A percentile compares a stretch with the other conserved stretches of the same genome.
These are phyloP conservation scores for Sclerospora graminicola DNA, from an alignment of 352 stramenopile genomes.

Conservation along the genomic window DNA sequence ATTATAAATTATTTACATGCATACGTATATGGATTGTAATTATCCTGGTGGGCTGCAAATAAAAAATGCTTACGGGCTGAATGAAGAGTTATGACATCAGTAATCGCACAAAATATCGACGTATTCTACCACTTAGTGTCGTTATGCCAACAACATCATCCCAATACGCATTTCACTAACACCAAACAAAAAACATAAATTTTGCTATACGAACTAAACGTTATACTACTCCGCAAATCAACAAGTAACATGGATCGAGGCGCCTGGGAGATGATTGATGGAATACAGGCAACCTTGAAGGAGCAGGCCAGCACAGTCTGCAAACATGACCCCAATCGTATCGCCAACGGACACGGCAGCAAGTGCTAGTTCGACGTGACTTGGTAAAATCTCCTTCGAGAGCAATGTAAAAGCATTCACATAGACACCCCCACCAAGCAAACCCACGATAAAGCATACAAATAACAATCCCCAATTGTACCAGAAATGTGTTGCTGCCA, in stretches of 20 bases:
- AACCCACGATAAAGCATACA: slow-evolving; percentile 78
- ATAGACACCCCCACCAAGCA: slow-evolving; percentile 86
- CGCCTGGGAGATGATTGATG: slow-evolving; percentile 56
- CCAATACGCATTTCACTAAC: too few species aligned
- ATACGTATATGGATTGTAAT: too few species aligned
- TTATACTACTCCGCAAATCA: too few species aligned
- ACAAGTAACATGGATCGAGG: slow-evolving; percentile 45
- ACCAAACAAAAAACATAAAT: too few species aligned
- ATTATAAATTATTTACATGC: too few species aligned
- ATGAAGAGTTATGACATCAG: too few species aligned
- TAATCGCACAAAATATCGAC: too few species aligned
- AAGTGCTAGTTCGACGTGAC: slow-evolving; percentile 83
- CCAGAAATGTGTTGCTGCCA: slow-evolving; percentile 70
- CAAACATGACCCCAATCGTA: slow-evolving; percentile 83
- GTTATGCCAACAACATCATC: too few species aligned
- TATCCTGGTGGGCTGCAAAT: too few species aligned
- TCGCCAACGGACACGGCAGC: slow-evolving; percentile 83
- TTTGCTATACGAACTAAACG: too few species aligned
- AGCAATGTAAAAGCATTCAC: slow-evolving; percentile 89
- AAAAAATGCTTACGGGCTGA: too few species aligned
- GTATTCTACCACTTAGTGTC: too few species aligned
- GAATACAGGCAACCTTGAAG: slow-evolving; percentile 90
- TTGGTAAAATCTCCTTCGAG: slow-evolving; percentile 55
- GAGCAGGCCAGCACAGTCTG: slow-evolving; percentile 81
- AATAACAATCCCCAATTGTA: slow-evolving; percentile 82